Base-by-base conservation (phyloP, 345 rosid genomes). In the Hirschfeldia incana region DNA sequence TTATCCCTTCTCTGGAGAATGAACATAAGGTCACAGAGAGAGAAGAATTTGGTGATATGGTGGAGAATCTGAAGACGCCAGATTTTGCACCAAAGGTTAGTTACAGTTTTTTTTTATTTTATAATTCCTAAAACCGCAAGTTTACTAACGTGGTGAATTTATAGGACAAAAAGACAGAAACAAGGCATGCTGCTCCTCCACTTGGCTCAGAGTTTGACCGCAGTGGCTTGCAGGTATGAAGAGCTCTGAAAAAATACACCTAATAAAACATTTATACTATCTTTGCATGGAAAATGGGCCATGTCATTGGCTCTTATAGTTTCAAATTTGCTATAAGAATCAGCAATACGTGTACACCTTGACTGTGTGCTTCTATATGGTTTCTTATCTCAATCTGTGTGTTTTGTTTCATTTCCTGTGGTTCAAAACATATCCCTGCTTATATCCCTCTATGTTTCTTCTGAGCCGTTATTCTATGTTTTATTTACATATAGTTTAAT, bases 161-260 rank as follows among this genome's bases (percentile, higher is more conserved):
- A 67, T 84, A 93, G 98, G 92, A 82, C 80, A 85, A 80, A 81
- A 85, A 89, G 70, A 36, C 75, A 66, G 92, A 84, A 59, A 82
- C 73, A 82, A 85, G 79, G 86, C 84, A 81, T 57, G 36, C 65
- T 67, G 91, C 86, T 39, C 71, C 86, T 65, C 92, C 95, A 75
- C 86, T 84, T 63, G 88, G 76, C 73, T 85, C 90, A 75, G 97
- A 87, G 26, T 74, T 87, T 82, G 95, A 93, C 77, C 67, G 83
- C 80, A 71, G 73, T 72, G 82, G 86, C 74, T 84, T 94, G 90
- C 98, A 94, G 98, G 98, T 94, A 85, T 60, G 65, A 21, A 71
- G 39, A 76, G 7, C 29, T 66, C 57, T 61, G 21, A 21, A 65
- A 26, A 66, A 42, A 15, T 58, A 61, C 69, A n/a, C 64, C 34